Base-by-base conservation (phyloP, 345 rosid species). In the Pugionium dolabratum region DNA sequence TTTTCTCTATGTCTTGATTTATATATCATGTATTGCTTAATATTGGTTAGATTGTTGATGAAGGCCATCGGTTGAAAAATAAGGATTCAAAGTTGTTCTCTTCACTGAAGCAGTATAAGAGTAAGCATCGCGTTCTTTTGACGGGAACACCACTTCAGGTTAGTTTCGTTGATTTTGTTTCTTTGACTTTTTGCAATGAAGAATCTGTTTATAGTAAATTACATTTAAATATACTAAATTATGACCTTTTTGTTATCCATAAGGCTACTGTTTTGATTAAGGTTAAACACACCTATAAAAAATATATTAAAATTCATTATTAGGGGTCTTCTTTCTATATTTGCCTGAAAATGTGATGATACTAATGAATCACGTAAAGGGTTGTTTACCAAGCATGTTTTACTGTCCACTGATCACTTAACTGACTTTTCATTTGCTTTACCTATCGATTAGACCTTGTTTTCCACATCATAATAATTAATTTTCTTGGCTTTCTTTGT, bases 81-180 rank as follows among this genome's bases (percentile, higher is more conserved):
- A 88, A 83, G 83, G 87, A 85, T 54, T 90, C 98, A 35, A 90
- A 86, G 76, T 78, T 93, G 75, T 93, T 86, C 79, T 61, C 70
- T 66, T 79, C 96, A 32, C 32, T 93, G 83, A 86, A 75, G 80
- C 92, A 85, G 72, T 90, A 76, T 67, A 69, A 67, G 9, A 88
- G 87, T 69, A 70, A 81, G 49, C 97, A 93, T 75, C 91, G 96
- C 3, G 80, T 82, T 61, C 96, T 93, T 55, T 79, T 93, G 80
- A 93, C 97, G 7, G 96, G 97, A 74, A 93, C 90, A 31, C 98
- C 98, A 54, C 92, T 90, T 79, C 98, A 90, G 96, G 98, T 92
- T 69, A 54, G 79, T 77, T 44, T n/a, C 18, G 46, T 49, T 62
- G 36, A 65, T 49, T 63, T 57, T 53, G 9, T 1, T 26, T 49